These are phyloP conservation scores for Ramaria sp. DNA, from an alignment of 768 basidiomycete species.

Conservation along the genomic window DNA sequence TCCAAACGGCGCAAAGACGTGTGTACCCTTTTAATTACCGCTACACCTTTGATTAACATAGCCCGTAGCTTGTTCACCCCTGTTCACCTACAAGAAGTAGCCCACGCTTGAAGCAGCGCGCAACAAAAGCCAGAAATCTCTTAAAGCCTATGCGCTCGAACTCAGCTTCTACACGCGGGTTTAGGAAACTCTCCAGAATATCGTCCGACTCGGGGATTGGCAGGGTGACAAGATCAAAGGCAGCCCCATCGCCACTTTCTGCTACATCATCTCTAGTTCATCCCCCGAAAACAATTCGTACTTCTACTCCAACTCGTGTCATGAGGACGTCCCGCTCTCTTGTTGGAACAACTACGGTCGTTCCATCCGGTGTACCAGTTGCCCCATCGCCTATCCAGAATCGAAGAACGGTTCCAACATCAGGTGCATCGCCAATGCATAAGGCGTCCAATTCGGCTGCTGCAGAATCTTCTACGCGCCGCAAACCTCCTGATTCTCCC, in stretches of 20 bases:
- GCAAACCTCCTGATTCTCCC: neutral
- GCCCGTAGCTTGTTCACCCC: neutral
- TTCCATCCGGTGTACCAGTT: neutral
- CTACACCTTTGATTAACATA: neutral
- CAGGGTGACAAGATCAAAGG: slow-evolving; percentile 2
- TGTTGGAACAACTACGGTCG: neutral
- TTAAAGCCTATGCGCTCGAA: neutral
- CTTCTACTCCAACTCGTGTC: neutral
- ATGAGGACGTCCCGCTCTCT: neutral
- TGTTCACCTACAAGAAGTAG: neutral
- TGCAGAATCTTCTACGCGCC: neutral
- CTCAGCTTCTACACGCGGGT: neutral
- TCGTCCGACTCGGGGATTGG: neutral
- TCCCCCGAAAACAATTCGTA: neutral
- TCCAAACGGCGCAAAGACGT: neutral
- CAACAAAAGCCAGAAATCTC: neutral
- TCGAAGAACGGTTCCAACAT: neutral
- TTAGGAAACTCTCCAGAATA: neutral
- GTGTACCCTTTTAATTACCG: neutral
- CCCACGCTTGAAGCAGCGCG: neutral
- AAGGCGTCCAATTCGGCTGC: neutral
- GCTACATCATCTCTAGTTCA: neutral
- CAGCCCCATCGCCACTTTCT: neutral
- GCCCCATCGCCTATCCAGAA: neutral
- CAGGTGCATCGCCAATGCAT: neutral